These are phyloP conservation scores for Podila verticillata DNA, from an alignment of 192 early-diverging fungal genomes.

Conservation along the genomic window DNA sequence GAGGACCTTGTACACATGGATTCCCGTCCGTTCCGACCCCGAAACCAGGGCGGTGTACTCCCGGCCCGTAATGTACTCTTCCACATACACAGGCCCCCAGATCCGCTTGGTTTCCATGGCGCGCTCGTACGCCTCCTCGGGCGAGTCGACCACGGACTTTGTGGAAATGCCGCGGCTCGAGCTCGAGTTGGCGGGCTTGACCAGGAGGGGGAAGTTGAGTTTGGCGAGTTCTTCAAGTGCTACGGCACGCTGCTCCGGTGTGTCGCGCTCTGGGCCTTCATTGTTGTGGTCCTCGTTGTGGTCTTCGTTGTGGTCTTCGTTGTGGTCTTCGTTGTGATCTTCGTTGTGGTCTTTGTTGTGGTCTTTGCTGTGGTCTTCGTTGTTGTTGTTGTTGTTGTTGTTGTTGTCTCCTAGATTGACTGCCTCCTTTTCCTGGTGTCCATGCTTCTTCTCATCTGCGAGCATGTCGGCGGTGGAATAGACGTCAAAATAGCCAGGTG, in stretches of 20 bases:
- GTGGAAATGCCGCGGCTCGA: conserved; percentile 31
- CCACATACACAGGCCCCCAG: conserved; percentile 45
- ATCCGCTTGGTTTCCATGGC: conserved; percentile 35
- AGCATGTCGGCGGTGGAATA: conserved; percentile 4
- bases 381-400: neutral
- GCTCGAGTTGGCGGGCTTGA: conserved; percentile 37
- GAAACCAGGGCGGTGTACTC: conserved; percentile 34
- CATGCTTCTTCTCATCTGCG: neutral
- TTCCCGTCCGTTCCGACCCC: conserved; percentile 23
- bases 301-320: neutral
- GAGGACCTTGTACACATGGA: conserved; percentile 26
- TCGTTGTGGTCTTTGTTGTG: neutral
- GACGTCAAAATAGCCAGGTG: conserved; percentile 29
- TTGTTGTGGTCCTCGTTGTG: neutral
- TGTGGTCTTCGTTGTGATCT: neutral
- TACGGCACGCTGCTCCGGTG: neutral
- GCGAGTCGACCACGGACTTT: conserved; percentile 41
- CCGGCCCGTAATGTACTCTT: conserved; percentile 43
- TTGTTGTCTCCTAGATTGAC: no score
- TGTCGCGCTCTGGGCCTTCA: conserved; percentile 1
- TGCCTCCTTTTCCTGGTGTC: no score
- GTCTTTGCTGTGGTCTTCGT: neutral
- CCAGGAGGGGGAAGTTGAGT: conserved; percentile 23
- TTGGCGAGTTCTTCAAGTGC: conserved; percentile 16
- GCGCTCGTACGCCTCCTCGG: conserved; percentile 19